Percentiles rank a stretch among this genome's conserved stretches.
phyloP scores from a whole-genome alignment of 1,139 yeast species.

The Hanseniaspora gamundiae region DNA sequence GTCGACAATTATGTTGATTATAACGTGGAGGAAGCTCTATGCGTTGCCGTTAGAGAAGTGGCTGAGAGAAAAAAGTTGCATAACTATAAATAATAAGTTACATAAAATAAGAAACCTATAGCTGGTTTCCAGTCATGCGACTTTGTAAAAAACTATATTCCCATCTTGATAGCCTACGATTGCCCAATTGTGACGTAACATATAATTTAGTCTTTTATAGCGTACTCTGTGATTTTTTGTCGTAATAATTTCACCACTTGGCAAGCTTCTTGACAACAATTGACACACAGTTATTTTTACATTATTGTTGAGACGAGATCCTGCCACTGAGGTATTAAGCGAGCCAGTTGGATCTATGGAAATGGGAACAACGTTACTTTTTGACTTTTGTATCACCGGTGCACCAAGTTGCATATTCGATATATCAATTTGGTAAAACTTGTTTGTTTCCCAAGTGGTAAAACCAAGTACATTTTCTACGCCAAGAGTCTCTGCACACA shows the following conservation, averaged over 20 bases:
- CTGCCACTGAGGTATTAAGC: background rate
- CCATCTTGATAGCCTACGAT: conserved; percentile 24
- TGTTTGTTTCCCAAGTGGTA: conserved; percentile 2
- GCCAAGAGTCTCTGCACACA: background rate
- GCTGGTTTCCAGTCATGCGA: background rate
- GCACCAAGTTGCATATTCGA: background rate
- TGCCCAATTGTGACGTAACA: conserved; percentile 15
- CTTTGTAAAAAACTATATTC: conserved; percentile 13
- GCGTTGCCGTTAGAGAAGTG: conserved; percentile 47
- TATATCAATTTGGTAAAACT: background rate
- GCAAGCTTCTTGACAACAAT: too few relatives aligned
- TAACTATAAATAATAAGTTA: background rate
- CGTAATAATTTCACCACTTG: too few relatives aligned
- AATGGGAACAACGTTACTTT: background rate
- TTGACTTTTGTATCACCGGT: background rate
- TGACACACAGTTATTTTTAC: background rate
- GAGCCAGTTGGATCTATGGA: conserved; percentile 1
- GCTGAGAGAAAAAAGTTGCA: conserved; percentile 31
- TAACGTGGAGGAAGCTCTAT: conserved; percentile 42
- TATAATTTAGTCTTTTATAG: background rate
- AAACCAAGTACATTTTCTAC: background rate
- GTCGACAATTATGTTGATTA: conserved; percentile 38
- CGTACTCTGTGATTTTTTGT: background rate
- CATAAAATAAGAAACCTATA: background rate
- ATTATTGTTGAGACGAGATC: background rate